Conservation (phyloP, 176 grass and related monocot genomes). For the Panicum miliaceum region DNA sequence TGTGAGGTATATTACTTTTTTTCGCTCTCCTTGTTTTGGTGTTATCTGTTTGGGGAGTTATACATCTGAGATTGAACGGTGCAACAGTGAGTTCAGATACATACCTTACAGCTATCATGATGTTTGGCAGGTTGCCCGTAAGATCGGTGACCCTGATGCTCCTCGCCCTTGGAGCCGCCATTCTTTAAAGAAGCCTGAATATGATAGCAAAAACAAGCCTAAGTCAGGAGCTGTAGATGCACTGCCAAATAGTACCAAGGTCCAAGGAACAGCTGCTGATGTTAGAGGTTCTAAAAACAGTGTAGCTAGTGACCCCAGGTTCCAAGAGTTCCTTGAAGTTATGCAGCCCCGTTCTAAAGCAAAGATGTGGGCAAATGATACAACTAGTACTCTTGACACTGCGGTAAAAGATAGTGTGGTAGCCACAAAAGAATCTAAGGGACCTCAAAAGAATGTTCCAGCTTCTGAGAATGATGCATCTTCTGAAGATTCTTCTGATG, state of each 20-base stretch:
- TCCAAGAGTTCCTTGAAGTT: constrained; percentile 83
- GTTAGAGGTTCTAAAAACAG: constrained; percentile 44
- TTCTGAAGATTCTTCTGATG: constrained; percentile 49
- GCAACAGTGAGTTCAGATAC: background rate
- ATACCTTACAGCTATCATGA: background rate
- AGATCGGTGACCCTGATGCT: constrained; percentile 76
- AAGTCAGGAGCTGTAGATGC: constrained; percentile 17
- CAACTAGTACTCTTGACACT: constrained; percentile 43
- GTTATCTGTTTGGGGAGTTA: background rate
- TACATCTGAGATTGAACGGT: background rate
- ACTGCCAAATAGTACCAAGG: constrained; percentile 47
- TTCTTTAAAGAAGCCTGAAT: constrained; percentile 66
- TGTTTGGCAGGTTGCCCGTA: constrained; percentile 75
- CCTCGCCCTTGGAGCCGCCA: constrained; percentile 87
- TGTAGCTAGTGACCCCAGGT: constrained; percentile 62
- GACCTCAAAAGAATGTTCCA: constrained; percentile 25
- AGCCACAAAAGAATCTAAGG: constrained; percentile 43
- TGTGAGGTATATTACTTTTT: constrained; percentile 75
- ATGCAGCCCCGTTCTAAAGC: constrained; percentile 89
- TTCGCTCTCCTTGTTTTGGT: background rate
- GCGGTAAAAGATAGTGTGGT: constrained; percentile 45
- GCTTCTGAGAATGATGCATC: constrained; percentile 41
- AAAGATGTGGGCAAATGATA: constrained; percentile 94
- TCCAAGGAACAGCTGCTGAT: constrained; percentile 39
- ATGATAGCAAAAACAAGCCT: constrained; percentile 42